phyloP scores from a whole-genome alignment of 768 basidiomycete species.

The Pleurotus citrinopileatus region DNA sequence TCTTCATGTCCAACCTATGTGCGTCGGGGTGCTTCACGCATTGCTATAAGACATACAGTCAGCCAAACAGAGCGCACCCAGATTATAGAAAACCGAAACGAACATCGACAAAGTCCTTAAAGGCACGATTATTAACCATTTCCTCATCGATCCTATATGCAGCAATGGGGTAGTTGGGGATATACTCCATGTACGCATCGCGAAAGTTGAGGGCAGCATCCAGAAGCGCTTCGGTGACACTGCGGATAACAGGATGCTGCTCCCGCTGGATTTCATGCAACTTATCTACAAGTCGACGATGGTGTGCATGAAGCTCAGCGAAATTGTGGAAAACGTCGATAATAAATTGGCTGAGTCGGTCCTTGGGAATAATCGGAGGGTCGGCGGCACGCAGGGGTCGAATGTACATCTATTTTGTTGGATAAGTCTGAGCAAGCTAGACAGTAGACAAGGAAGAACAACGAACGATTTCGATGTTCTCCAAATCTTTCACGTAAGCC shows the following conservation, averaged over 20 bases:
- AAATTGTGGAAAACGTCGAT: slow-evolving; percentile 90
- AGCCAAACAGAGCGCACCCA: slow-evolving; percentile 17
- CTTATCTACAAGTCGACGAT: slow-evolving; percentile 71
- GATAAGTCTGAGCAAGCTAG: background rate
- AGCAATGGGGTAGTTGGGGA: slow-evolving; percentile 91
- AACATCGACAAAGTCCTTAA: slow-evolving; percentile 83
- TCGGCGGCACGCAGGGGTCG: slow-evolving; percentile 67
- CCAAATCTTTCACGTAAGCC: slow-evolving; percentile 90
- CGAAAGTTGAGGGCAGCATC: slow-evolving; percentile 92
- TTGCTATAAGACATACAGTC: slow-evolving; percentile 25
- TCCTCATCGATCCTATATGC: slow-evolving; percentile 87
- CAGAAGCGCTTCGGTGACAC: slow-evolving; percentile 80
- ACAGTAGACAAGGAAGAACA: background rate
- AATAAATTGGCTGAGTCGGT: slow-evolving; percentile 74
- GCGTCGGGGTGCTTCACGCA: slow-evolving; percentile 68
- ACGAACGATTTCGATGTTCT: slow-evolving; percentile 75
- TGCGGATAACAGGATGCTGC: slow-evolving; percentile 75
- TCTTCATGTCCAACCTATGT: slow-evolving; percentile 86
- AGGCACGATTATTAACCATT: slow-evolving; percentile 74
- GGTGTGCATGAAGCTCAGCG: slow-evolving; percentile 69
- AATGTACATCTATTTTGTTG: slow-evolving; percentile 67
- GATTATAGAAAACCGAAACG: slow-evolving; percentile 17
- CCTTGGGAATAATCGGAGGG: slow-evolving; percentile 74
- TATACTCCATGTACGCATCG: slow-evolving; percentile 90
- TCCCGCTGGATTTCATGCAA: slow-evolving; percentile 88